Percentiles rank a stretch among this genome's conserved stretches.
These are phyloP conservation scores for Salvia splendens DNA, from an alignment of 257 asterid species.

Conservation along the genomic window DNA sequence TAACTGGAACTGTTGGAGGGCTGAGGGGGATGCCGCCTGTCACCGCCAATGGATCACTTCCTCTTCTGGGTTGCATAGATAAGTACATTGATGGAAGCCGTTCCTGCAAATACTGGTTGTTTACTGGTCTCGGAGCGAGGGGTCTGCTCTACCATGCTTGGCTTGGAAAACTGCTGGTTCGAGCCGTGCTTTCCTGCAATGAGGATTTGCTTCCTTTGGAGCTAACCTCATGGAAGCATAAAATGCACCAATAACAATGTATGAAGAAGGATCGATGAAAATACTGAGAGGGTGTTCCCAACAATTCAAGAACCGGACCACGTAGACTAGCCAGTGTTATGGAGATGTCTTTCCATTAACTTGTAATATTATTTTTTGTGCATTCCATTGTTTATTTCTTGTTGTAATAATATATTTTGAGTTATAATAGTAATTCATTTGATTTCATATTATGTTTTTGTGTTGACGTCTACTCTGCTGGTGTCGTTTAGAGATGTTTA, in stretches of 20 bases:
- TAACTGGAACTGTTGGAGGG: slow-evolving; percentile 70
- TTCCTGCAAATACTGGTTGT: slow-evolving; percentile 72
- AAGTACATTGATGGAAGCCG: slow-evolving; percentile 40
- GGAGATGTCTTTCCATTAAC: no score
- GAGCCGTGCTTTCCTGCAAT: slow-evolving; percentile 59
- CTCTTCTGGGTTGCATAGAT: slow-evolving; percentile 75
- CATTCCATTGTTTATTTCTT: no score
- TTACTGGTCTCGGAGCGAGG: slow-evolving; percentile 92
- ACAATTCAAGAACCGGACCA: no score
- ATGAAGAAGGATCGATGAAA: not conserved
- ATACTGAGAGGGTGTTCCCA: no score
- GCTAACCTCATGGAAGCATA: slow-evolving; percentile 70
- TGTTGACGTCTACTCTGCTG: no score
- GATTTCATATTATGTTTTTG: no score
- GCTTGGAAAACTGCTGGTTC: slow-evolving; percentile 79
- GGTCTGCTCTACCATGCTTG: slow-evolving; percentile 87
- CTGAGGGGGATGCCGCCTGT: slow-evolving; percentile 92
- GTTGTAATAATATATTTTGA: no score
- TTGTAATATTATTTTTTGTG: no score
- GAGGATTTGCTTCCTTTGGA: slow-evolving; percentile 68
- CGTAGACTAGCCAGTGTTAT: no score
- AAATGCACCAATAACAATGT: slow-evolving; percentile 22
- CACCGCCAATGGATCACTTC: slow-evolving; percentile 74
- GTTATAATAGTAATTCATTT: no score
- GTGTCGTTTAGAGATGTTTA: no score